Evolutionary conservation across 495 filamentous ascomycete species (phyloP).

Genomic region (Neurospora hispaniola): DNA sequence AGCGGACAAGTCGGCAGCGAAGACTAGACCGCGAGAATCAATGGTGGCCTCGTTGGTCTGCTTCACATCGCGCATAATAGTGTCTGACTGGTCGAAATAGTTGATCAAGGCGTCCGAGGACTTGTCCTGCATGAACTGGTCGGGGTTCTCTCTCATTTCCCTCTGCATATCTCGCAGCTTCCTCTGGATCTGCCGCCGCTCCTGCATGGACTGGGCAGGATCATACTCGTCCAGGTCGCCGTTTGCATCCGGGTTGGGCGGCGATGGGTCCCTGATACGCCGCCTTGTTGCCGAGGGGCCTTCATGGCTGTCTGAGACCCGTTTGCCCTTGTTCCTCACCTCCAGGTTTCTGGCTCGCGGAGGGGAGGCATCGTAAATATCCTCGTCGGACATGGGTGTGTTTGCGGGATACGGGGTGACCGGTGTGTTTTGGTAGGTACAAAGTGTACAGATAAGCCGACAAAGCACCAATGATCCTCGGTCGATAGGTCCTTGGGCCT

Average conservation of each 20-base stretch:
- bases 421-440: not conserved
- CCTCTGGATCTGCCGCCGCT: conserved; percentile 60
- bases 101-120: conserved; percentile 41
- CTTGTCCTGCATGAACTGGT: conserved; percentile 51
- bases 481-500: not conserved
- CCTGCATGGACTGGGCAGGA: conserved; percentile 75
- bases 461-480: not conserved
- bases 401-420: not conserved
- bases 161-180: conserved; percentile 55
- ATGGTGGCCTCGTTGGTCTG: conserved; percentile 90
- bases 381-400: not conserved
- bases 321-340: conserved; percentile 35
- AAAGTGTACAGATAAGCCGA: not conserved
- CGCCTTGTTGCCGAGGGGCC: conserved; percentile 25
- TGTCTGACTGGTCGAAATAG: conserved; percentile 54
- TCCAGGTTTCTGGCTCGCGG: not conserved
- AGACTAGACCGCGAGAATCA: conserved; percentile 75
- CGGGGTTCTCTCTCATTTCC: conserved; percentile 59
- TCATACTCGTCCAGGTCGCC: conserved; percentile 54
- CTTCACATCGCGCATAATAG: conserved; percentile 57
- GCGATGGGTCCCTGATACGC: conserved; percentile 27
- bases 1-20: conserved; percentile 62
- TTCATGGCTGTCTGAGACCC: conserved; percentile 36
- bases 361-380: not conserved
- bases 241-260: not conserved